Percentiles rank a stretch among this genome's conserved stretches.
These are phyloP conservation scores for Bruguiera sexangula DNA, from an alignment of 345 rosid genomes.

Conservation along the genomic window DNA sequence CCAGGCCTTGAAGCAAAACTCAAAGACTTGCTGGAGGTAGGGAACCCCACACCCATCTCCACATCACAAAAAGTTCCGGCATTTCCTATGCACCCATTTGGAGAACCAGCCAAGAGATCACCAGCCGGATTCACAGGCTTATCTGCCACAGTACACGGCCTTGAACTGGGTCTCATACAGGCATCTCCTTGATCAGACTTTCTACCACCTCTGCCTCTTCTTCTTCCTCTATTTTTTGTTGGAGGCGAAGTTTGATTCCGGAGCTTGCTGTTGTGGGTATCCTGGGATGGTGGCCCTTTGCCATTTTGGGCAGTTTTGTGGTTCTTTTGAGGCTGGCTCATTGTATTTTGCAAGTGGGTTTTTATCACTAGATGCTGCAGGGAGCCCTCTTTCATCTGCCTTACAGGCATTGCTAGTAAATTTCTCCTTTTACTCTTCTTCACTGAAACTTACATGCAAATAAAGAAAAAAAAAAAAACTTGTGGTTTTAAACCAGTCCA, in stretches of 20 bases:
- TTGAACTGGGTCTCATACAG: constrained; percentile 85
- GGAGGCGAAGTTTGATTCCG: constrained; percentile 67
- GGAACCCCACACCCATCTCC: constrained; percentile 50
- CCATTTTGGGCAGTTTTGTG: constrained; percentile 70
- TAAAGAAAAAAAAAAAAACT: background rate
- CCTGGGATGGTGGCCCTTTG: constrained; percentile 54
- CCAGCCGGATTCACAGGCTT: constrained; percentile 46
- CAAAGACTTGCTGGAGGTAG: constrained; percentile 65
- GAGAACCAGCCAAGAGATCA: constrained; percentile 26
- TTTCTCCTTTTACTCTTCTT: background rate
- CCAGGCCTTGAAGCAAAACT: constrained; percentile 87
- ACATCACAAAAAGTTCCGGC: constrained; percentile 24
- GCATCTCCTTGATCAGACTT: constrained; percentile 90
- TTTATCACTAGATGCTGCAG: constrained; percentile 72
- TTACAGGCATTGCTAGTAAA: constrained; percentile 56
- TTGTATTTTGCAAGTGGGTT: constrained; percentile 53
- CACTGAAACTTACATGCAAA: constrained; percentile 19
- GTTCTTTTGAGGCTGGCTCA: constrained; percentile 49
- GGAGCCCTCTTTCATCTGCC: constrained; percentile 82
- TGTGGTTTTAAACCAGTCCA: constrained; percentile 16
- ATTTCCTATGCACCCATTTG: constrained; percentile 33
- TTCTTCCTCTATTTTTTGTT: constrained; percentile 57
- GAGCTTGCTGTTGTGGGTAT: constrained; percentile 33
- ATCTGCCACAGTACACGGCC: constrained; percentile 70
- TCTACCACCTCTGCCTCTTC: constrained; percentile 91